These are phyloP conservation scores for Sporothrix phasma DNA, from an alignment of 2,329 filamentous ascomycete genomes.

Conservation along the genomic window DNA sequence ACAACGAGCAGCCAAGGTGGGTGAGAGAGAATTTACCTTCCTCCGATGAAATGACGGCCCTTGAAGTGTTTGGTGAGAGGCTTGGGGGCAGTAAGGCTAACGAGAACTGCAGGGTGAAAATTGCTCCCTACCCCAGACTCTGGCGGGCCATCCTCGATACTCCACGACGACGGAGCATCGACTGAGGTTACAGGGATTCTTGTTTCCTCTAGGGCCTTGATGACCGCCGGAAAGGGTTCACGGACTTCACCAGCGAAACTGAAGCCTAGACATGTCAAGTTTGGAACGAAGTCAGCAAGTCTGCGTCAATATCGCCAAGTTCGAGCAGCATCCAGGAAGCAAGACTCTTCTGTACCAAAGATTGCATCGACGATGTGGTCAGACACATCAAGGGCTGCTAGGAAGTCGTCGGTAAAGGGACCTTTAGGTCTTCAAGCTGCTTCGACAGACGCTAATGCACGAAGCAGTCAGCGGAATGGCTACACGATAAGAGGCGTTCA, in stretches of 20 bases:
- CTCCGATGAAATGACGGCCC: slow-evolving; percentile 86
- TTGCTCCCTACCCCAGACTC: slow-evolving; percentile 62
- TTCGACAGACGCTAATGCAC: slow-evolving; percentile 61
- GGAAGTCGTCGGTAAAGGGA: slow-evolving; percentile 77
- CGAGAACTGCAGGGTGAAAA: slow-evolving; percentile 70
- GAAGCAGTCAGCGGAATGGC: slow-evolving; percentile 15
- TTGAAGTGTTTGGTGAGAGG: slow-evolving; percentile 74
- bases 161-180: slow-evolving; percentile 90
- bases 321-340: neutral
- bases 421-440: slow-evolving; percentile 71
- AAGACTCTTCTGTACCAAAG: slow-evolving; percentile 51
- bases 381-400: slow-evolving; percentile 50
- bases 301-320: neutral
- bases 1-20: neutral
- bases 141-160: slow-evolving; percentile 80
- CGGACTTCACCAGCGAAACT: slow-evolving; percentile 85
- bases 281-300: neutral
- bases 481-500: neutral
- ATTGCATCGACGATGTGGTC: slow-evolving; percentile 88
- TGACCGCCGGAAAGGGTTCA: slow-evolving; percentile 81
- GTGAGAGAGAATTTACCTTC: slow-evolving; percentile 45
- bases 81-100: slow-evolving; percentile 90
- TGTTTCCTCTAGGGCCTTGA: slow-evolving; percentile 63
- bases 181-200: slow-evolving; percentile 73
- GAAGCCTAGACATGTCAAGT: slow-evolving; percentile 50